A percentile compares a stretch with the other conserved stretches of the same genome.
Conservation (phyloP, 495 filamentous ascomycete genomes). For the Penicillium silybi region DNA sequence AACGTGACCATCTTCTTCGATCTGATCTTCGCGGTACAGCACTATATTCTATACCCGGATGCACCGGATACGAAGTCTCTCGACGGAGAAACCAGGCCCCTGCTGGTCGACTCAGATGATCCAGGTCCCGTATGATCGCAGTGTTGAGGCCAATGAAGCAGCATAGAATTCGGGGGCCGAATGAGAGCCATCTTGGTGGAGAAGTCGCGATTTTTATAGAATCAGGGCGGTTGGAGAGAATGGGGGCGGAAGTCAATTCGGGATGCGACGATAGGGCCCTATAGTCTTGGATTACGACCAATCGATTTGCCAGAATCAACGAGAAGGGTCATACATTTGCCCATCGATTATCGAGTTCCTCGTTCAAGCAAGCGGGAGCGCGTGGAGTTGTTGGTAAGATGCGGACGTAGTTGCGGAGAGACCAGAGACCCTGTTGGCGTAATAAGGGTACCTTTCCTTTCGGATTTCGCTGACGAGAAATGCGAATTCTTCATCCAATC, state of each 20-base stretch:
- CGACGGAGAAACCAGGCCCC: constrained; percentile 22
- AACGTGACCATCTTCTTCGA: constrained; percentile 87
- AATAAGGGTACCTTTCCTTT: too few relatives aligned
- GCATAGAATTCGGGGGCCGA: constrained; percentile 1
- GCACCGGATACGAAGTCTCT: constrained; percentile 11
- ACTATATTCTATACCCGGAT: constrained; percentile 70
- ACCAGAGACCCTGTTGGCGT: too few relatives aligned
- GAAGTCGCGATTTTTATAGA: constrained; percentile 13
- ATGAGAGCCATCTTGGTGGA: constrained; percentile 15
- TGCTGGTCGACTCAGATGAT: constrained; percentile 21
- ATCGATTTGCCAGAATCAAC: too few relatives aligned
- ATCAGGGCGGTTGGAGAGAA: background rate
- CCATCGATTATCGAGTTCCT: background rate
- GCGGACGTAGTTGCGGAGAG: too few relatives aligned
- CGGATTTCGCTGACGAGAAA: too few relatives aligned
- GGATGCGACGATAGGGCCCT: background rate
- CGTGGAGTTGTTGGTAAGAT: too few relatives aligned
- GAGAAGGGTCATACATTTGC: background rate
- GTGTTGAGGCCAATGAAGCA: background rate
- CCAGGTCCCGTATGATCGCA: background rate
- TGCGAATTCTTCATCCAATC: too few relatives aligned
- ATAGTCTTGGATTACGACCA: background rate
- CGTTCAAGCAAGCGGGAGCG: too few relatives aligned
- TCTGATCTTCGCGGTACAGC: constrained; percentile 77
- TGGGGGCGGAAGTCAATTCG: constrained; percentile 6